phyloP scores from a whole-genome alignment of 805 yeast species.

The Candida dajiaensis region DNA sequence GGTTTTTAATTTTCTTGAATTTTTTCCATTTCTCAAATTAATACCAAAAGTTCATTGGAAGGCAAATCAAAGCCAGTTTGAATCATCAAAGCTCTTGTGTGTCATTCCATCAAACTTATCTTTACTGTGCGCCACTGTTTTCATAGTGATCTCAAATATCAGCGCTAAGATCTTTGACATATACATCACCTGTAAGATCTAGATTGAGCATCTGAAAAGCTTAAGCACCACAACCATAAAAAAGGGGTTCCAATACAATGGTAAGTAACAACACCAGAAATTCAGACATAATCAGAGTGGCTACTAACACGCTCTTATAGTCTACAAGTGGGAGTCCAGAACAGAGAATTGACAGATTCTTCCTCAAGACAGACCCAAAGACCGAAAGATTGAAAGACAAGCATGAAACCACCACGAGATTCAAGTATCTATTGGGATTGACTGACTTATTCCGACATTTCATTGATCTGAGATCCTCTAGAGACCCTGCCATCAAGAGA shows the following conservation, averaged over 20 bases:
- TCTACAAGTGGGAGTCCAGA: conserved; percentile 23
- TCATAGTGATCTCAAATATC: background rate
- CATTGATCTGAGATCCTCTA: conserved; percentile 73
- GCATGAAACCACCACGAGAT: conserved; percentile 71
- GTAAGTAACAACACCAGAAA: background rate
- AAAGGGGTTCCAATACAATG: background rate
- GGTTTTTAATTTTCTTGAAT: background rate
- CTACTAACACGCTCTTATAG: background rate
- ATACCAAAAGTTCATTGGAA: background rate
- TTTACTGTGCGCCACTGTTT: background rate
- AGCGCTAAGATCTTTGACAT: background rate
- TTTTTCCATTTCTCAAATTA: background rate
- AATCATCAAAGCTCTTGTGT: background rate
- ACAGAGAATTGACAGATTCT: conserved; percentile 41
- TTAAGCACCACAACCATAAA: background rate
- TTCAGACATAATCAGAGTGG: background rate
- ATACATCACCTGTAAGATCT: background rate
- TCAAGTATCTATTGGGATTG: conserved; percentile 71
- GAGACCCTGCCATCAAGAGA: conserved; percentile 66
- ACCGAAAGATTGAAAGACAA: conserved; percentile 47
- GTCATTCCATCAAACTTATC: background rate
- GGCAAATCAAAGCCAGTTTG: background rate
- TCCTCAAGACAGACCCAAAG: conserved; percentile 50
- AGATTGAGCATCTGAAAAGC: background rate
- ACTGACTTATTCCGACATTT: conserved; percentile 87